phyloP scores from a whole-genome alignment of 805 yeast species.

The Suhomyces kilbournensis region DNA sequence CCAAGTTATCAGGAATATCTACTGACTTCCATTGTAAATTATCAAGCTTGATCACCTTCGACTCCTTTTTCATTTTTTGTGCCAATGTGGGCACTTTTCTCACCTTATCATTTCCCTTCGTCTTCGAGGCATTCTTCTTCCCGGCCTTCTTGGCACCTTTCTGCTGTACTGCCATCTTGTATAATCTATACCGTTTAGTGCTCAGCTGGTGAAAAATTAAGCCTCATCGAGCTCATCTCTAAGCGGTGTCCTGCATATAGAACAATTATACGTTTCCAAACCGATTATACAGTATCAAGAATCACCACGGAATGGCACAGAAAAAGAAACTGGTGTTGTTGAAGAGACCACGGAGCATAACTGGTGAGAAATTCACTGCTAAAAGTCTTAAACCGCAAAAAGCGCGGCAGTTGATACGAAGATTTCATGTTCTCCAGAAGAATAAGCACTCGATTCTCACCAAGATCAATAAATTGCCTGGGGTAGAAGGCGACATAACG shows the following conservation, averaged over 20 bases:
- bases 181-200: not conserved
- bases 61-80: constrained; percentile 28
- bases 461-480: constrained; percentile 20
- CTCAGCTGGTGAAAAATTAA: not conserved
- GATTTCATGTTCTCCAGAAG: constrained; percentile 71
- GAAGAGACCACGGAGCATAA: constrained; percentile 30
- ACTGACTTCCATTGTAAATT: constrained; percentile 76
- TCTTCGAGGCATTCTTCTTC: not conserved
- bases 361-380: constrained; percentile 33
- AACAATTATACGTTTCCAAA: not conserved
- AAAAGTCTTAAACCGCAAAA: constrained; percentile 59
- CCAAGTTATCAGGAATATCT: constrained; percentile 76
- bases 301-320: constrained; percentile 9
- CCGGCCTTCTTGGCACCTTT: constrained; percentile 4
- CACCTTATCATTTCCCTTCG: constrained; percentile 5
- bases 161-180: not conserved
- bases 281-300: not conserved
- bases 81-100: constrained; percentile 23
- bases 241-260: not conserved
- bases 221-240: constrained; percentile 2
- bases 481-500: constrained; percentile 1
- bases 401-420: constrained; percentile 72
- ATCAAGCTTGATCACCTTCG: constrained; percentile 46
- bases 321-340: constrained; percentile 23
- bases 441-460: constrained; percentile 43